Base-by-base conservation (phyloP, 352 stramenopile species). In the Stramenopiles sp. region DNA sequence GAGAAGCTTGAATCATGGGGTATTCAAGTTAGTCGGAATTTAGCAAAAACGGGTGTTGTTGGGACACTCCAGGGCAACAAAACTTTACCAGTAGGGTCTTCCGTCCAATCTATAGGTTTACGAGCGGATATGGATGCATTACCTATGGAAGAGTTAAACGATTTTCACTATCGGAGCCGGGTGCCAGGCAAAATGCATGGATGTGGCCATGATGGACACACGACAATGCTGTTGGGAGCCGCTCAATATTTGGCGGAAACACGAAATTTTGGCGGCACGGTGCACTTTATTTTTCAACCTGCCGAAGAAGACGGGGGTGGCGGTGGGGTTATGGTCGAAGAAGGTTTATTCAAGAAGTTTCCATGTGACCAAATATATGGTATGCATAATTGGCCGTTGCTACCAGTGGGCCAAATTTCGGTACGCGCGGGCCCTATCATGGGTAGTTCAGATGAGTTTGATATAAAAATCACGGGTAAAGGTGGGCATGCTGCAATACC, bases 241-340 rank as follows among this genome's bases (percentile, higher is more conserved):
- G 30, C 31, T 14, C 4, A 78, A 33, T 33, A 33, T 78, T 78
- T 78, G 22, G 31, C 30, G 14, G 39, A 4, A 55, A 55, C 39
- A 14, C 4, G 39, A 55, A 55, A 55, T 55, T 55, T 55, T 55
- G 4, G 14, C 14, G 39, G 39, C 39, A 55, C 39, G 14, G 39
- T 55, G 14, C 39, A 55, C 14, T 78, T 78, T 78, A 33, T 78
- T 14, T 78, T 78, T 78, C 71, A 78, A 78, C 71, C 30, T 14
- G 71, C 71, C 4, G 71, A 78, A 78, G 71, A 78, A 78, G 31
- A 14, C 22, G 71, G 71, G 8, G 71, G 71, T 33, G 31, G 71
- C 14, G 30, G 31, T 78, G 30, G 30, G 4, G 71, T 78, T 33
- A 78, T 33, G 30, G 71, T 78, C 8, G 22, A 78, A 14, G 71